Conservation (phyloP, 805 yeast genomes). For the Starmerella scarabaei region DNA sequence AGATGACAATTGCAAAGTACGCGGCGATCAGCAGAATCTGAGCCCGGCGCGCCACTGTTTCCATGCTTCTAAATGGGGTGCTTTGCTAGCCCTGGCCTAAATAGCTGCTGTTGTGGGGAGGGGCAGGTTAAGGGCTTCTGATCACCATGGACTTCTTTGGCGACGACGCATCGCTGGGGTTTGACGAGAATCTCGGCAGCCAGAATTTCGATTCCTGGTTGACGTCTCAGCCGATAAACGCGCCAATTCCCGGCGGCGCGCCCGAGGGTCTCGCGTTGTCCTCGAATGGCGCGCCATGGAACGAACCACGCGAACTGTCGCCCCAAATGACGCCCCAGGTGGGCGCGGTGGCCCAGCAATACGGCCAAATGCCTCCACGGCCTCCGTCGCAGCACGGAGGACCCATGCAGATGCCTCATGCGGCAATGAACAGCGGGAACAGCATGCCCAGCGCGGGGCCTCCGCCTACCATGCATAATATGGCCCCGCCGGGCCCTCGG, state of each 20-base stretch:
- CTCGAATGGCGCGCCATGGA: too few relatives aligned
- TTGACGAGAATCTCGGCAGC: slow-evolving; percentile 13
- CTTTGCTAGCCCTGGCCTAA: not conserved
- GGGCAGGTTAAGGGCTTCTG: too few relatives aligned
- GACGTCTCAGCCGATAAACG: slow-evolving; percentile 4
- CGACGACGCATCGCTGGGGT: slow-evolving; percentile 14
- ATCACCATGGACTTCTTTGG: slow-evolving; percentile 16
- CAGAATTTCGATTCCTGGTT: slow-evolving; percentile 16
- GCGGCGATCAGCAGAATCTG: slow-evolving; percentile 5
- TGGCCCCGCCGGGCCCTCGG: too few relatives aligned
- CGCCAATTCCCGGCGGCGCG: not conserved
- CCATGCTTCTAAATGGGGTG: not conserved
- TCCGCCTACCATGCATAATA: too few relatives aligned
- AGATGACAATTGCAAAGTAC: slow-evolving; percentile 10
- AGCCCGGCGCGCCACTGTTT: not conserved
- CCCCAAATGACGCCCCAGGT: slow-evolving; percentile 6
- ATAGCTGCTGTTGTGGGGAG: not conserved
- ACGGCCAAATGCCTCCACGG: too few relatives aligned
- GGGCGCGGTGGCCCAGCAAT: slow-evolving; percentile 3
- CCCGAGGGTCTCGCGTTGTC: too few relatives aligned
- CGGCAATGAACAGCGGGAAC: too few relatives aligned
- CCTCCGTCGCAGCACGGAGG: too few relatives aligned
- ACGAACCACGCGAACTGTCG: too few relatives aligned
- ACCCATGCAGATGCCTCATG: too few relatives aligned
- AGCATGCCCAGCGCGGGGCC: too few relatives aligned